Percentiles rank a stretch among this genome's conserved stretches.
These are phyloP conservation scores for Coemansia sp. DNA, from an alignment of 192 early-diverging fungal genomes.

Conservation along the genomic window DNA sequence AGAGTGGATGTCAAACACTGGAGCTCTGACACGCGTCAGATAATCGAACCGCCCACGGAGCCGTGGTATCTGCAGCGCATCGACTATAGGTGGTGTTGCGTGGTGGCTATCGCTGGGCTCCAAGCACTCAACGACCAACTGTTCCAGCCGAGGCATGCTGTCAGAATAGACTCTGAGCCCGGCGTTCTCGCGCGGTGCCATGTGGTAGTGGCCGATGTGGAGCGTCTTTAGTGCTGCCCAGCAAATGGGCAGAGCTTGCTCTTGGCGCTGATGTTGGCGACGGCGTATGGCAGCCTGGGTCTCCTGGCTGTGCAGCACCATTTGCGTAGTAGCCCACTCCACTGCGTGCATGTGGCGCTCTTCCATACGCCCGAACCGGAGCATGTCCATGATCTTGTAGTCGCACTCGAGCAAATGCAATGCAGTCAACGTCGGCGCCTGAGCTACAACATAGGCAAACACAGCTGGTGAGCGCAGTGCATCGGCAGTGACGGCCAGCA, in stretches of 20 bases:
- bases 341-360: constrained; percentile 23
- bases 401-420: constrained; percentile 30
- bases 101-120: constrained; percentile 34
- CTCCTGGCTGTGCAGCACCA: constrained; percentile 23
- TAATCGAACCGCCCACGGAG: constrained; percentile 19
- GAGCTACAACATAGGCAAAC: constrained; percentile 30
- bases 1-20: constrained; percentile 23
- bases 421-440: constrained; percentile 19
- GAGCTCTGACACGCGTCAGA: constrained; percentile 20
- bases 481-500: constrained; percentile 35
- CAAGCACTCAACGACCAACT: constrained; percentile 11
- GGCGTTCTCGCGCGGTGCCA: constrained; percentile 27
- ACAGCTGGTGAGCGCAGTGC: constrained; percentile 29
- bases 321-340: constrained; percentile 17
- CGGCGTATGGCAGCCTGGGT: neutral
- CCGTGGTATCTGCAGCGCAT: constrained; percentile 20
- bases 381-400: constrained; percentile 25
- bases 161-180: constrained; percentile 18
- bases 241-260: constrained; percentile 2
- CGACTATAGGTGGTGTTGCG: constrained; percentile 10
- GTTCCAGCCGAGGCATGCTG: constrained; percentile 23
- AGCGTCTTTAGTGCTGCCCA: constrained; percentile 10
- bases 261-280: neutral
- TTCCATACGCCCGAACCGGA: constrained; percentile 17
- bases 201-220: constrained; percentile 18